A percentile compares a stretch with the other conserved stretches of the same genome.
These are phyloP conservation scores for Sporothrix variecibatus DNA, from an alignment of 2,329 filamentous ascomycete species.

Conservation along the genomic window DNA sequence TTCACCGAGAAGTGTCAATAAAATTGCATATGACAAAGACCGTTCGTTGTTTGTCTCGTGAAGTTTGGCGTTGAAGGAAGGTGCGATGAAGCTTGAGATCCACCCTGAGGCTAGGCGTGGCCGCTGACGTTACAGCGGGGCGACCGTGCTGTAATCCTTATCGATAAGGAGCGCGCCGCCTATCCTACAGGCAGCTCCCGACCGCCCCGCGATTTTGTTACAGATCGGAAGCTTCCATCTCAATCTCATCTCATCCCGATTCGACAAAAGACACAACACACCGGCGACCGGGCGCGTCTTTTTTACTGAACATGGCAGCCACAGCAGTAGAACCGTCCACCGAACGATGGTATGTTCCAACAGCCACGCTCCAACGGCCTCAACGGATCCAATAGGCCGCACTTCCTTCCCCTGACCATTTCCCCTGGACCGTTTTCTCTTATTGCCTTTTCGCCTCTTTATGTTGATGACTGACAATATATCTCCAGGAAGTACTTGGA, in stretches of 20 bases:
- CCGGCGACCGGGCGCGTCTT: background rate
- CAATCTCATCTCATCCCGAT: background rate
- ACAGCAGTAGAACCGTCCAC: conserved; percentile 15
- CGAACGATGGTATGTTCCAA: conserved; percentile 25
- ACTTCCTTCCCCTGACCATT: background rate
- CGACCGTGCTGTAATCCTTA: conserved; percentile 17
- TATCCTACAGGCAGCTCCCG: conserved; percentile 9
- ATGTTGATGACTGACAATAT: background rate
- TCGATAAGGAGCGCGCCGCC: conserved; percentile 20
- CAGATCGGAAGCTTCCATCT: background rate
- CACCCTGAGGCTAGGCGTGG: background rate
- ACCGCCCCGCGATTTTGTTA: conserved; percentile 9
- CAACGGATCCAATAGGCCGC: background rate
- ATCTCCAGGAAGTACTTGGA: conserved; percentile 77
- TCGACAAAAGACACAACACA: background rate
- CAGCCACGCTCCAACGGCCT: background rate
- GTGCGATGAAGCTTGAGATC: background rate
- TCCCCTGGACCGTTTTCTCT: background rate
- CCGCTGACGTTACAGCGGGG: conserved; percentile 24
- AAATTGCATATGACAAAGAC: background rate
- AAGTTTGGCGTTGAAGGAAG: background rate
- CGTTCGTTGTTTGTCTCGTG: background rate
- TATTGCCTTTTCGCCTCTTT: no score
- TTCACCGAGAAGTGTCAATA: background rate
- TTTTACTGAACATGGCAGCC: conserved; percentile 21